Conservation (phyloP, 495 filamentous ascomycete species). For the Massariosphaeria phaeospora region DNA sequence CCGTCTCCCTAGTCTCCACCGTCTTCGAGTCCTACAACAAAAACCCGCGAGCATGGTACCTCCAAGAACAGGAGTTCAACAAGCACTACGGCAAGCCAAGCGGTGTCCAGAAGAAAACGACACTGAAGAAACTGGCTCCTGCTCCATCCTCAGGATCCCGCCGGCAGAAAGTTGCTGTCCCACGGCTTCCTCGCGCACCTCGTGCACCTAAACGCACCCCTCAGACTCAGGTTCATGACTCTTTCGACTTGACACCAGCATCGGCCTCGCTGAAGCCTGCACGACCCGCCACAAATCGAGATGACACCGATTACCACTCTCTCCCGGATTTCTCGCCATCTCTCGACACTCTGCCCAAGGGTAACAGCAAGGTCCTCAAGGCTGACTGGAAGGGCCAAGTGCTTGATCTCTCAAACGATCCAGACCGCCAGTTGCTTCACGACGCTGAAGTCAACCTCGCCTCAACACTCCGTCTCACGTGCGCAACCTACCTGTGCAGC, state of each 20-base stretch:
- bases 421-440: constrained; percentile 70
- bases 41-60: constrained; percentile 28
- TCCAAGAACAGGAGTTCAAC: constrained; percentile 27
- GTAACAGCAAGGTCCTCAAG: constrained; percentile 66
- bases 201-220: constrained; percentile 31
- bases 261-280: constrained; percentile 35
- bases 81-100: constrained; percentile 24
- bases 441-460: constrained; percentile 74
- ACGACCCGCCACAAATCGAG: constrained; percentile 53
- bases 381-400: constrained; percentile 82
- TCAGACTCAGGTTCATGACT: constrained; percentile 22
- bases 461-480: constrained; percentile 64
- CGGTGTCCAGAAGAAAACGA: constrained; percentile 17
- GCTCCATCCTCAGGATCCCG: constrained; percentile 23
- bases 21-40: constrained; percentile 26
- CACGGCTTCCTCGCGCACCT: constrained; percentile 28
- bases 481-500: constrained; percentile 83
- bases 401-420: constrained; percentile 74
- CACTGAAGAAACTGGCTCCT: constrained; percentile 31
- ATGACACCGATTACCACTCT: constrained; percentile 81
- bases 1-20: constrained; percentile 25
- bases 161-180: constrained; percentile 26
- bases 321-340: constrained; percentile 77
- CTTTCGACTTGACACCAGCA: constrained; percentile 23
- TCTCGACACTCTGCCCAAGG: constrained; percentile 53